Percentiles rank a stretch among this genome's conserved stretches.
Evolutionary conservation across 2,329 filamentous ascomycete species (phyloP).

Genomic region (Allantophomopsis lycopodina): DNA sequence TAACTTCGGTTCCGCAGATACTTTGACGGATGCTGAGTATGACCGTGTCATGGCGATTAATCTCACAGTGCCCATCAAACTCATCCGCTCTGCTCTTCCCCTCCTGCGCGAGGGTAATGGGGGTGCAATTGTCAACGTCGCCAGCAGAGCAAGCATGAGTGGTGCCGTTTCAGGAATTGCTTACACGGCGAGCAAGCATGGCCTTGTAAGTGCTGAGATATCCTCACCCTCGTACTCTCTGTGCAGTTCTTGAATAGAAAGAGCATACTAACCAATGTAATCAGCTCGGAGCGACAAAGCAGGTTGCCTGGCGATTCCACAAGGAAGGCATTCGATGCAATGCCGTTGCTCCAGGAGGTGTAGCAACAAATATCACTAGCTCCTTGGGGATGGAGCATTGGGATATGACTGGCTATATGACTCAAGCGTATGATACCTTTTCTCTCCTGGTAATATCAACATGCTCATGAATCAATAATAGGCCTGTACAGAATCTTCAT

Average conservation of each 20-base stretch:
- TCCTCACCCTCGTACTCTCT: too few species aligned
- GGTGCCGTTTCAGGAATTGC: slow-evolving; percentile 27
- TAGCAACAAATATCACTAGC: background rate
- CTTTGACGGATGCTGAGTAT: slow-evolving; percentile 23
- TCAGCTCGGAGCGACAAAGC: slow-evolving; percentile 29
- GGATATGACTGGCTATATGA: too few species aligned
- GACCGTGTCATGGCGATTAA: slow-evolving; percentile 26
- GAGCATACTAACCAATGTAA: background rate
- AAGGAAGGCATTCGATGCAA: slow-evolving; percentile 30
- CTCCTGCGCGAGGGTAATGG: slow-evolving; percentile 23
- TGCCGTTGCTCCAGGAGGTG: slow-evolving; percentile 26
- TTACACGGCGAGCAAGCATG: slow-evolving; percentile 30
- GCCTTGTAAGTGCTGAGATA: slow-evolving; percentile 18
- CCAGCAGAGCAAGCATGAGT: slow-evolving; percentile 20
- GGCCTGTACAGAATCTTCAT: slow-evolving; percentile 8
- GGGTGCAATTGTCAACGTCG: slow-evolving; percentile 27
- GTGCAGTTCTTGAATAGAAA: background rate
- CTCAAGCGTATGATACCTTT: too few species aligned
- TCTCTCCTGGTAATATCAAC: too few species aligned
- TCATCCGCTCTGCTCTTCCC: slow-evolving; percentile 29
- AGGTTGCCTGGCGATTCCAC: slow-evolving; percentile 29
- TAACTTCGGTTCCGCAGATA: slow-evolving; percentile 23
- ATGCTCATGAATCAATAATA: too few species aligned
- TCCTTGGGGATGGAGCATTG: background rate
- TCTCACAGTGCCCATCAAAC: slow-evolving; percentile 25